These are phyloP conservation scores for Phytophthora podocarpi DNA, from an alignment of 352 stramenopile genomes.

Conservation along the genomic window DNA sequence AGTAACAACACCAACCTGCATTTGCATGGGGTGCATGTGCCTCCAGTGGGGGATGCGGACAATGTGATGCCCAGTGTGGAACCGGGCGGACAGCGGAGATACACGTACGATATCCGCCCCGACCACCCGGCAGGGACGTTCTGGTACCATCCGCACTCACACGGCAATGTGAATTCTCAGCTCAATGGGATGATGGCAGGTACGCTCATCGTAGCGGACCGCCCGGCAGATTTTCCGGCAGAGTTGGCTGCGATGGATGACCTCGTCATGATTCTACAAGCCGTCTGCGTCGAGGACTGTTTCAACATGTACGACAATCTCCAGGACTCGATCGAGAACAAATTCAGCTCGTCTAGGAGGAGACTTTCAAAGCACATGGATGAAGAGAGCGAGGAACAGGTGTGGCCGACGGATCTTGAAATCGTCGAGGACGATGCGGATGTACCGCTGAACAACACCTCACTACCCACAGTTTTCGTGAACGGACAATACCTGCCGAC, in stretches of 20 bases:
- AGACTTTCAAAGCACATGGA: constrained; percentile 25
- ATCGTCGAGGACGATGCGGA: constrained; percentile 38
- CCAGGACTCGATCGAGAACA: constrained; percentile 61
- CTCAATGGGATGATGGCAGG: constrained; percentile 79
- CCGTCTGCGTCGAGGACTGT: constrained; percentile 73
- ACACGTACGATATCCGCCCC: constrained; percentile 68
- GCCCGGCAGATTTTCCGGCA: constrained; percentile 51
- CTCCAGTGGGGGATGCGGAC: constrained; percentile 52
- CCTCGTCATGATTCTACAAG: constrained; percentile 68
- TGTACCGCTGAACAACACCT: constrained; percentile 74
- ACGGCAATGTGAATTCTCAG: constrained; percentile 80
- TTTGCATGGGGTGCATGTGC: constrained; percentile 75
- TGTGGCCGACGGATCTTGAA: constrained; percentile 34
- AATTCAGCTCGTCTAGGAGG: constrained; percentile 33
- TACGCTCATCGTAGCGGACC: constrained; percentile 65
- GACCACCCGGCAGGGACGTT: constrained; percentile 79
- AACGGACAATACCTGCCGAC: constrained; percentile 77
- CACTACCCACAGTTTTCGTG: constrained; percentile 69
- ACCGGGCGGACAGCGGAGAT: constrained; percentile 49
- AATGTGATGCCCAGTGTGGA: constrained; percentile 67
- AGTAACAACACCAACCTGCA: constrained; percentile 78
- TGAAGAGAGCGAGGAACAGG: constrained; percentile 10
- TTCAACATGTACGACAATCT: constrained; percentile 64
- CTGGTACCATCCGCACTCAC: constrained; percentile 82
- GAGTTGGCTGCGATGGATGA: constrained; percentile 68